Base-by-base conservation (phyloP, 331 rosid genomes). In the Pyracantha coccinea region DNA sequence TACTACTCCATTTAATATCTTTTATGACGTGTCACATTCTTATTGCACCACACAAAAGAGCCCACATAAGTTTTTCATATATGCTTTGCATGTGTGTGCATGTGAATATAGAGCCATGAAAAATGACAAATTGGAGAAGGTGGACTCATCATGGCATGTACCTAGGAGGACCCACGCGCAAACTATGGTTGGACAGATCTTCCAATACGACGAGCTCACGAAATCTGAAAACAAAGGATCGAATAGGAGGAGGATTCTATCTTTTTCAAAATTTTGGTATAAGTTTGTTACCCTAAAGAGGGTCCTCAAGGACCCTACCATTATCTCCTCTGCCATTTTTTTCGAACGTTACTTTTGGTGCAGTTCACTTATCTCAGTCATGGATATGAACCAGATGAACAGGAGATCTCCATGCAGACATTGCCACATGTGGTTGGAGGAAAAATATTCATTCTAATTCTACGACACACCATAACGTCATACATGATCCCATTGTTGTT, bases 301-400 rank as follows among this genome's bases (percentile, higher is more conserved):
- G 47, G 47, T 11, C 4, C 47, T 38, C 44, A 8, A 77, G 12
- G 86, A 79, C 87, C 89, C 89, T 76, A 91, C 85, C 91, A 84
- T 80, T 78, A 79, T 76, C 86, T 85, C 54, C 69, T 59, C 68
- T 71, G 58, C 72, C 81, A 23, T 61, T 71, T 68, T 74, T 75
- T 3, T 38, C 47, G 47, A 38, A 38, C 14, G 4, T 38, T 50
- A 50, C 55, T 16, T 50, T 50, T 50, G 20, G 55, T 50, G n/a
- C 20, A 17, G 21, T 6, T 50, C 21, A 19, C 4, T 50, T 19
- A 50, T 50, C 19, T 50, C 7, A 50, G 57, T 17, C 47, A 38
- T 38, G 47, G 47, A 11, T 38, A 38, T 50, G 21, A 47, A 16
- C 54, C 16, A 47, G 3, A 16, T 47, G 54, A 50, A 50, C n/a